Evolutionary conservation across 768 basidiomycete genomes (phyloP), one percentile per base, ranked within the genome.

Genomic region (Lentinus brumalis): DNA sequence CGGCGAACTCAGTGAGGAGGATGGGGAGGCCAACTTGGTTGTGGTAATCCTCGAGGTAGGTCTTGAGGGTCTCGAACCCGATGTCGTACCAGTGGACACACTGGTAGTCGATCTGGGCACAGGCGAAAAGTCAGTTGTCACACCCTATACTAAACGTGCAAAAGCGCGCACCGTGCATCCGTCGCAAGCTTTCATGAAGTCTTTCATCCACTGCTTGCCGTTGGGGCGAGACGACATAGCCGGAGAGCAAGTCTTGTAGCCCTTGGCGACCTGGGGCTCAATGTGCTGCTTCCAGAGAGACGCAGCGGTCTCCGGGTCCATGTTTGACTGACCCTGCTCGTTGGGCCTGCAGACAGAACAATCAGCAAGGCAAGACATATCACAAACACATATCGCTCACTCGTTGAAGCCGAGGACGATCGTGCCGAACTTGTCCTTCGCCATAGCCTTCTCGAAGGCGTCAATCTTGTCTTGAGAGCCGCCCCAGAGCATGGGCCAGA

Each of bases 81-180:
- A 76, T 82, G 53, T 82, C 86, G 71, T 97, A 96, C 71, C 76
- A 87, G 70, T 97, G 95, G 53, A 87, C 53, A 49, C 85, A 84
- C 2, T 88, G 53, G 21, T 61, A 73, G 68, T 86, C 80, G 50
- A 90, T 52, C 89, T 91, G 12, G 0, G 12, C 12, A 15, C 9
- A 21, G 7, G 0, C 21, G 16, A 40, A 6, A 16, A 16, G 21
- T 66, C 7, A 57, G 50, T 5, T 4, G 16, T 11, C 15, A 29
- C 16, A 46, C 2, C 4, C 46, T 14, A 26, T 15, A 49, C 21
- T 29, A 8, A 14, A 51, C 11, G 3, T 35, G 1, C 4, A 26
- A 29, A n/a, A 14, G 12, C 51, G 56, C 63, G 41, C 10, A 63
- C 63, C 4, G 32, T 41, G 59, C 66, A 64, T 15, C 74, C 81